A percentile compares a stretch with the other conserved stretches of the same genome.
Conservation (phyloP, 768 basidiomycete genomes). For the Tricholomella constricta region DNA sequence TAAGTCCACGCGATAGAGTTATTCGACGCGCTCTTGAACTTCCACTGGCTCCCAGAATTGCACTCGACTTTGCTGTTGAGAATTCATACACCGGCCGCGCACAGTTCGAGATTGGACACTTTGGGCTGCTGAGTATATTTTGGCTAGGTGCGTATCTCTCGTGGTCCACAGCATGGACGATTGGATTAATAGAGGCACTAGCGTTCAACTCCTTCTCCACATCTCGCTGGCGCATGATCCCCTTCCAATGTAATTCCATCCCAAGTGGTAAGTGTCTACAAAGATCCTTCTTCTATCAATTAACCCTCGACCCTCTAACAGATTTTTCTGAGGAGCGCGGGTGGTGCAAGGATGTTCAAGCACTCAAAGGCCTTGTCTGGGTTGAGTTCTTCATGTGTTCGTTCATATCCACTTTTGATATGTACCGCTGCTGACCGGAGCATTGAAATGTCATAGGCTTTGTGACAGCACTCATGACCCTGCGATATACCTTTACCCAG, state of each 20-base stretch:
- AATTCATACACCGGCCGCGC: constrained; percentile 49
- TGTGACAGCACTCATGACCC: constrained; percentile 38
- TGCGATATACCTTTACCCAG: constrained; percentile 48
- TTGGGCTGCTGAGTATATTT: constrained; percentile 47
- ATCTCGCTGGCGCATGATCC: constrained; percentile 52
- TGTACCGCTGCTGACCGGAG: neutral
- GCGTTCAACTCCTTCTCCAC: constrained; percentile 65
- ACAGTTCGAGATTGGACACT: constrained; percentile 47
- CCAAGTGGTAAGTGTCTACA: constrained; percentile 41
- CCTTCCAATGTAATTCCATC: constrained; percentile 49
- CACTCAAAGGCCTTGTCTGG: constrained; percentile 61
- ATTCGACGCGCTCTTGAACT: too few relatives aligned
- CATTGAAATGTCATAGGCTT: constrained; percentile 36
- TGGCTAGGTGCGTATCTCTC: constrained; percentile 49
- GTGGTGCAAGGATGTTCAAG: constrained; percentile 60
- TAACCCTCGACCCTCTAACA: constrained; percentile 13
- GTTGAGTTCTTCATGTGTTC: constrained; percentile 54
- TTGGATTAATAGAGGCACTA: constrained; percentile 18
- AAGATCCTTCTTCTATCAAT: neutral
- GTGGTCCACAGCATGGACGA: neutral
- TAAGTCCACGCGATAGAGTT: constrained; percentile 25
- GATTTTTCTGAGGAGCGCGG: constrained; percentile 43
- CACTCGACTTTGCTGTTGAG: constrained; percentile 41
- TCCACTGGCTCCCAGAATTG: constrained; percentile 36
- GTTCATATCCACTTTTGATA: constrained; percentile 21